Base-by-base conservation (phyloP, 192 early-diverging fungal species). In the Backusella liffmaniae region DNA sequence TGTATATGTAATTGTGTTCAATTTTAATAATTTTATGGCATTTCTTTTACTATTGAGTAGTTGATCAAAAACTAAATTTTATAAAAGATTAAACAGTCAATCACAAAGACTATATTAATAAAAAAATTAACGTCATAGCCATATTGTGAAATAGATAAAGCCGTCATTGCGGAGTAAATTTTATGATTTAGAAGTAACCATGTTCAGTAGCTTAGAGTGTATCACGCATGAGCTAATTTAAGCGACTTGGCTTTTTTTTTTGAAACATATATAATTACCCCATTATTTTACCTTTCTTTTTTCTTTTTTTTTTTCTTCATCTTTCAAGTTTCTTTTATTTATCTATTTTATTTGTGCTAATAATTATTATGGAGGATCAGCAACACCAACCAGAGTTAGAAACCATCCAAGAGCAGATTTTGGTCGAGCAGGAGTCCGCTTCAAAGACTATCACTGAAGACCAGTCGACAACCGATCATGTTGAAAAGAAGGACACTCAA, bases 131-230 rank as follows among this genome's bases (percentile, higher is more conserved):
- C 8, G 56, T 12, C 21, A 62, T 13, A 29, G 8, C 26, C 12
- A 29, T 29, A 4, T 62, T 62, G 26, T 12, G 26, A 62, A 62
- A 30, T 62, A 26, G 23, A 26, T 29, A 62, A 29, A 56, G 4
- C 23, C 10, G 12, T 26, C 23, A 62, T 62, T 13, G 21, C 56
- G 56, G 56, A 62, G 56, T 72, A 49, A 6, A 16, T 49, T 32
- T 8, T 49, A 72, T 49, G 26, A 29, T 39, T 10, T 44, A 7
- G 26, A 29, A 72, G 13, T 26, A 72, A 80, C 13, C 74, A 75
- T 36, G 34, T 49, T 30, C 62, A 80, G 26, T 15, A 65, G 18
- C 23, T 26, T 49, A 26, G 70, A 23, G 44, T 62, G 49, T 29
- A 37, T 15, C 68, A 44, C 56, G 8, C 56, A 36, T 30, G 66